Conservation (phyloP, 257 asterid genomes). For the Scutellaria baicalensis region DNA sequence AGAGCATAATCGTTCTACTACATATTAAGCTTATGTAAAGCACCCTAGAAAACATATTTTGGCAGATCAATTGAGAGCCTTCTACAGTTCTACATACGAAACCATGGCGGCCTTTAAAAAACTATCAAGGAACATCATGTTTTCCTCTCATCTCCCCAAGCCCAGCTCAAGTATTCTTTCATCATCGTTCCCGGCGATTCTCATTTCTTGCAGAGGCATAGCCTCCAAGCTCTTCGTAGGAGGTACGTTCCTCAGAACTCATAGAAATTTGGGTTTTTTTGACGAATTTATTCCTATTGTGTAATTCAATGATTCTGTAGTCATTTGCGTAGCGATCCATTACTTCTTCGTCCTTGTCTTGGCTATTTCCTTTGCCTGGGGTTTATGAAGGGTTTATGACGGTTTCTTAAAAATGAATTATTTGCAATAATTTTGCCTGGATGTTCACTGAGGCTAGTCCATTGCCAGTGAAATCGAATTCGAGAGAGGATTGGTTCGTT, state of each 20-base stretch:
- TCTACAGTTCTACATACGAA: neutral
- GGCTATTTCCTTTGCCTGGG: neutral
- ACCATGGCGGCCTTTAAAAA: constrained; percentile 67
- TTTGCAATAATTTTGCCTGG: neutral
- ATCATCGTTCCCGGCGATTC: constrained; percentile 27
- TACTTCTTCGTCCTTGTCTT: neutral
- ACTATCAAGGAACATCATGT: constrained; percentile 24
- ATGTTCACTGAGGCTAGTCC: neutral
- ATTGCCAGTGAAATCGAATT: neutral
- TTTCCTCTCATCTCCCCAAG: constrained; percentile 12
- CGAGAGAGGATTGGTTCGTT: neutral
- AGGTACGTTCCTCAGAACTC: constrained; percentile 31
- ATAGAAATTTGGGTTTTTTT: neutral
- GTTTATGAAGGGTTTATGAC: constrained; percentile 18
- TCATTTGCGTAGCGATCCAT: neutral
- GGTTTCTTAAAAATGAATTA: neutral
- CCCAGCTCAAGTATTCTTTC: constrained; percentile 2
- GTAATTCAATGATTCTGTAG: neutral
- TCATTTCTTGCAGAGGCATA: constrained; percentile 57
- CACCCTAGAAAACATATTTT: neutral
- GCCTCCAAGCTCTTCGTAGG: constrained; percentile 86
- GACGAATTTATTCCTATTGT: neutral
- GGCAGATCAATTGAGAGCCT: no score
- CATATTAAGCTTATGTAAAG: neutral
- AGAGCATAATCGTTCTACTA: no score